Evolutionary conservation across 768 basidiomycete species (phyloP), one percentile per base, ranked within the genome.

Genomic region (Pulveroboletus sp.): DNA sequence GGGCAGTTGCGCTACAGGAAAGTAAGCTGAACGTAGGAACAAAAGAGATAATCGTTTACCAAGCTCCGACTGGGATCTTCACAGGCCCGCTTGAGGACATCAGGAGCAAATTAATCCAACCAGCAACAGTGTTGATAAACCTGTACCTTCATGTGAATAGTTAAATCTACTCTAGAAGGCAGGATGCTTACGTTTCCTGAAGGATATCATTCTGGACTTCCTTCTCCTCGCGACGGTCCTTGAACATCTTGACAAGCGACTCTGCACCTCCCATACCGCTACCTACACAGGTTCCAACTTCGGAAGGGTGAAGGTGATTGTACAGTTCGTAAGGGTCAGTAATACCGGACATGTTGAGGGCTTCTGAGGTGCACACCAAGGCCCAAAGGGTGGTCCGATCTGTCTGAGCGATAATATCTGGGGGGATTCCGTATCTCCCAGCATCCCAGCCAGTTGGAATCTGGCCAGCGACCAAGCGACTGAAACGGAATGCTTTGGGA

Each of bases 41-140:
- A 5, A 17, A 5, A 24, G 33, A 21, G 21, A 46, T 5, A 14
- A 38, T 1, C 3, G 67, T 83, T 62, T 65, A 92, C 91, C 96
- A 99, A 52, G 96, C 96, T 51, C 96, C 96, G 52, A 99, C 96
- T 46, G 96, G 96, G 61, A 98, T 96, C 76, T 99, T 99, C 69
- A 99, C 89, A 3, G 96, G 96, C 39, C 96, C 96, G 59, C 89
- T 91, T 2, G 96, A 95, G 0, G 96, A 99, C 70, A 99, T 73
- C 3, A 99, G 78, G 14, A 99, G 76, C 28, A 99, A 69, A 69
- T 99, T 98, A 63, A 98, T 79, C 96, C 96, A 99, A 40, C 95
- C 95, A 50, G 95, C 94, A 38, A 93, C 93, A 3, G 93, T 97
- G 71, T 98, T 99, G 76, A 99, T 99, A 79, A 98, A 99, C 30